These are phyloP conservation scores for Colletotrichum australisinense DNA, from an alignment of 2,329 filamentous ascomycete species.

Conservation along the genomic window DNA sequence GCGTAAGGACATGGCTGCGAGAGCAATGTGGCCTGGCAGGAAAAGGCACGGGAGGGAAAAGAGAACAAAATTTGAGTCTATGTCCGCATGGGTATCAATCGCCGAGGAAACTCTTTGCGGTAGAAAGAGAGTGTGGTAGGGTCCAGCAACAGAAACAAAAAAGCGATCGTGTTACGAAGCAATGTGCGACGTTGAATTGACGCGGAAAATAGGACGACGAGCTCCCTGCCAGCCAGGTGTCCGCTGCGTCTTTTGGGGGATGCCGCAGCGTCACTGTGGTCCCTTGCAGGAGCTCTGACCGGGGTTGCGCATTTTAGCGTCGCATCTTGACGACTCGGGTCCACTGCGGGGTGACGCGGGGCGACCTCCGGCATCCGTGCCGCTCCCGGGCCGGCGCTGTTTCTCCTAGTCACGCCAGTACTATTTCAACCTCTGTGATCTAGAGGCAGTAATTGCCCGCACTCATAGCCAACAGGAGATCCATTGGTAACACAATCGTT, in stretches of 20 bases:
- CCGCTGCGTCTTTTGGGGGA: constrained; percentile 6
- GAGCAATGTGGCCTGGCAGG: constrained; percentile 1
- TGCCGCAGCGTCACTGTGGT: constrained; percentile 25
- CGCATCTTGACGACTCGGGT: constrained; percentile 7
- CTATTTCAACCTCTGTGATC: neutral
- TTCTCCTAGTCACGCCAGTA: neutral
- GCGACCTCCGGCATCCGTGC: neutral
- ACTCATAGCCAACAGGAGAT: neutral
- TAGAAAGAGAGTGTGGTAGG: neutral
- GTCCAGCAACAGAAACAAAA: neutral
- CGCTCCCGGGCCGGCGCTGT: neutral
- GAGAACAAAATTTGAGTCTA: neutral
- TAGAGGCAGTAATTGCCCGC: neutral
- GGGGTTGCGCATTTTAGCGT: constrained; percentile 16
- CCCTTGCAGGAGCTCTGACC: constrained; percentile 35
- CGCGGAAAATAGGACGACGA: constrained; percentile 1
- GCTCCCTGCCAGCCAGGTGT: constrained; percentile 30
- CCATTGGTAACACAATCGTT: neutral
- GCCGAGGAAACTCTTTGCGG: neutral
- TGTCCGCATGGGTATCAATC: constrained; percentile 13
- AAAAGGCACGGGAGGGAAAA: neutral
- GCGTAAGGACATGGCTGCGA: constrained; percentile 25
- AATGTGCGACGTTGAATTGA: constrained; percentile 5
- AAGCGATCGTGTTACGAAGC: neutral
- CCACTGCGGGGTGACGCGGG: constrained; percentile 32